Base-by-base conservation (phyloP, 768 basidiomycete species). In the Boletus insuetus region DNA sequence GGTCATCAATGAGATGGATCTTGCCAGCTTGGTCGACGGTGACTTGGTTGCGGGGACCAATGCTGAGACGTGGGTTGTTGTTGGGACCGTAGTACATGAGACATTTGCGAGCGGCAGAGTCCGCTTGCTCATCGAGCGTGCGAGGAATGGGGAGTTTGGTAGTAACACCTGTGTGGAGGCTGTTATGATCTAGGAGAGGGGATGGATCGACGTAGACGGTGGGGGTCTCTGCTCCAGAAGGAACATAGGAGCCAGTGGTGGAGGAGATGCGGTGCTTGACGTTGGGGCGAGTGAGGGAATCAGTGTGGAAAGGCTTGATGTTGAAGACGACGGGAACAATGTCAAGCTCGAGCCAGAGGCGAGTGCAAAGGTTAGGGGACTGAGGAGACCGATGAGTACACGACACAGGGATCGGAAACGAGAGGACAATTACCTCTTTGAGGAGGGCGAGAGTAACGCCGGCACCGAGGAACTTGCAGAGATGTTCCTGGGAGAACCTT, bases 271-370 rank as follows among this genome's bases (percentile, higher is more conserved):
- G 84, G 69, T 91, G 89, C 69, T 89, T 91, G 75, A 91, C 68
- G 68, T 89, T 91, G 59, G 87, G 86, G 24, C 87, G 80, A 3
- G 89, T 91, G 40, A 84, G 64, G 7, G 87, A 89, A 60, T 92
- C 88, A 4, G 87, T 87, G 69, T 89, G 87, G 81, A 79, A 87
- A 10, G 84, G 80, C 70, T 91, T 90, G 80, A 90, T 89, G 72
- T 89, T 89, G 77, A 90, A 90, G 34, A 89, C 89, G 71, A 87
- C 79, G 54, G 91, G 91, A 19, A 93, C 89, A 47, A 92, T 85
- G 65, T 93, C 91, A 69, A 87, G 69, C 45, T 89, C 88, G 49
- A 89, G 66, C 91, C 91, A 94, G 12, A 94, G 80, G 40, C 84
- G 83, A 26, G 91, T 92, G 72, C 89, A 89, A n/a, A 94, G 73